Evolutionary conservation across 2,329 filamentous ascomycete genomes (phyloP), one percentile per base, ranked within the genome.

Genomic region (Fusarium fujikuroi): DNA sequence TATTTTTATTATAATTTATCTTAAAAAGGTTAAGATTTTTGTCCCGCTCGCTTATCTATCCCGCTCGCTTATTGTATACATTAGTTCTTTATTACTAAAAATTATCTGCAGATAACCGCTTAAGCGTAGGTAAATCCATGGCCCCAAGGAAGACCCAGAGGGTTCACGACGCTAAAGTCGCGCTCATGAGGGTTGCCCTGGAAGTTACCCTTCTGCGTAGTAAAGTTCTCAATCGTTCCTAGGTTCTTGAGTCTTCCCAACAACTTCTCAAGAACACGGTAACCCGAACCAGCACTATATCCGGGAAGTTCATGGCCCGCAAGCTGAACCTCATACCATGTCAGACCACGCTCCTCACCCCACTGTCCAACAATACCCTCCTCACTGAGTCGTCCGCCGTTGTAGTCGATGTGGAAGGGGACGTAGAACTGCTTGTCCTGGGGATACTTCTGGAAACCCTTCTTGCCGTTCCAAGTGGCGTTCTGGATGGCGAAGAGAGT

Each of bases 401-500:
- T 81, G 23, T 85, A 81, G 54, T 88, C 79, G 1, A 67, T 67
- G 53, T 78, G 84, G 78, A 92, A 91, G 74, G 92, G 92, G 0
- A 95, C 91, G 78, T 88, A 93, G 77, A 94, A 91, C 2, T 91
- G 87, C 54, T 89, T 86, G 3, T 80, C 79, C 19, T 80, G 76
- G 1, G 76, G 77, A 11, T 78, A 78, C 21, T 73, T 79, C 72
- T 90, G 87, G 84, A 95, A 95, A 0, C 93, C 93, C 59, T 92
- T 89, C 34, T 85, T 79, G 8, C 92, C 93, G 66, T 89, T 88
- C 90, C 91, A 95, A 0, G 92, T 95, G 87, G 94, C 93, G 83
- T 95, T 95, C 78, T 95, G 92, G 56, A 95, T 90, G 1, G 88
- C 87, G 11, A 93, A 84, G 3, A 95, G 85, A 0, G 92, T 93